Evolutionary conservation across 225 moss, liverwort and hornwort genomes (phyloP).

Genomic region (Thuidium tamariscinum): DNA sequence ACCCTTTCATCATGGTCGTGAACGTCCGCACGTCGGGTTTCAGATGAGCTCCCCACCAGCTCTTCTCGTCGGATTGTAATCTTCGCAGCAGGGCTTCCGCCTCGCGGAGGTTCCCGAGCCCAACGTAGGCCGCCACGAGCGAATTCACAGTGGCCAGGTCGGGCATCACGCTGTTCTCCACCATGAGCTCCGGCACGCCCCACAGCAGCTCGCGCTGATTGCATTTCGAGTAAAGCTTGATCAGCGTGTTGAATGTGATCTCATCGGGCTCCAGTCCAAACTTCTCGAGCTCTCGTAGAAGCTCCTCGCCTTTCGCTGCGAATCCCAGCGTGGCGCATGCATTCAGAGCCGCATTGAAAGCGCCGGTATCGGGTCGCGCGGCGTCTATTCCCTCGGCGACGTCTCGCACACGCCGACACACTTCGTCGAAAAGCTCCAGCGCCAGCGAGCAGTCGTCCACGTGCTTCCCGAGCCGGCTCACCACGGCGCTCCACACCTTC

Average conservation of each 20-base stretch:
- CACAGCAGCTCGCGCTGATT: conserved; percentile 38
- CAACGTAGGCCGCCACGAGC: conserved; percentile 59
- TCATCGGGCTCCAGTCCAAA: conserved; percentile 42
- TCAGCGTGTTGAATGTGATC: conserved; percentile 83
- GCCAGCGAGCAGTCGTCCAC: conserved; percentile 60
- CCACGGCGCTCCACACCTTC: conserved; percentile 95
- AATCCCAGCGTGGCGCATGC: conserved; percentile 74
- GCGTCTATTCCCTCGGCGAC: neutral
- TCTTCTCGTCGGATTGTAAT: conserved; percentile 14
- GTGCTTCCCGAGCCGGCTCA: conserved; percentile 62
- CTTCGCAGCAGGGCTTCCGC: conserved; percentile 54
- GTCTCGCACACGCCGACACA: conserved; percentile 18
- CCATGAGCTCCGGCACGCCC: conserved; percentile 53
- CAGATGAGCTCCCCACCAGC: conserved; percentile 25
- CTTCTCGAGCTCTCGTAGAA: conserved; percentile 20
- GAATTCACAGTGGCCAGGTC: conserved; percentile 70
- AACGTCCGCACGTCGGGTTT: conserved; percentile 69
- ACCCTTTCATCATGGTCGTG: conserved; percentile 95
- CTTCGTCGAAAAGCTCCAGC: conserved; percentile 71
- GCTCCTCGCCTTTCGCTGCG: conserved; percentile 33
- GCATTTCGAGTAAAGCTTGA: conserved; percentile 69
- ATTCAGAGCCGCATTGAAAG: conserved; percentile 86
- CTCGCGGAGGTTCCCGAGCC: conserved; percentile 50
- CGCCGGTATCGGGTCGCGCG: conserved; percentile 59
- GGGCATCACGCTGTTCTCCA: conserved; percentile 41